These are phyloP conservation scores for Metschnikowia chrysomelidarum DNA, from an alignment of 805 yeast species.

Conservation along the genomic window DNA sequence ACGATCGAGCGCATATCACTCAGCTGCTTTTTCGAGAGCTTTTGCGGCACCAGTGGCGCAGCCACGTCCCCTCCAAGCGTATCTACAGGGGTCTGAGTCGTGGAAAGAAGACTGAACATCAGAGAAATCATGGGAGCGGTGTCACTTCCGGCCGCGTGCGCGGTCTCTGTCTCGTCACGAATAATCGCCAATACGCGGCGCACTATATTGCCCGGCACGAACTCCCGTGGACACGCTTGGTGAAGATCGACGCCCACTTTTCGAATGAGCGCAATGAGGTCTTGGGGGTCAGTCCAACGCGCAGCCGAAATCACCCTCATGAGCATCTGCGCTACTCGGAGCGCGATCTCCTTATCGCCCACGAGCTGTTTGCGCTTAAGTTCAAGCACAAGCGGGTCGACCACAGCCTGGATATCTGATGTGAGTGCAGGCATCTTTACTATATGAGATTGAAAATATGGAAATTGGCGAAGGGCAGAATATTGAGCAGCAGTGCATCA, in stretches of 20 bases:
- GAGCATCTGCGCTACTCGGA: conserved; percentile 81
- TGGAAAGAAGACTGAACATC: conserved; percentile 82
- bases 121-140: conserved; percentile 59
- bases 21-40: conserved; percentile 41
- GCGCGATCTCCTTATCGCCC: conserved; percentile 80
- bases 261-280: conserved; percentile 69
- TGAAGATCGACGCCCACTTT: conserved; percentile 67
- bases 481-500: not conserved
- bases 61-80: no score
- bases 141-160: conserved; percentile 44
- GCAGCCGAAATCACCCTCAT: conserved; percentile 88
- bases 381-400: conserved; percentile 42
- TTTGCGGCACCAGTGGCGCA: no score
- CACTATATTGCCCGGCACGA: conserved; percentile 85
- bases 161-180: conserved; percentile 78
- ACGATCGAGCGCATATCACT: conserved; percentile 79
- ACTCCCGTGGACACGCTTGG: conserved; percentile 85
- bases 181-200: conserved; percentile 84
- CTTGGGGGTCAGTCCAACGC: conserved; percentile 78
- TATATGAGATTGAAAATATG: no score
- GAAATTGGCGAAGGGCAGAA: not conserved
- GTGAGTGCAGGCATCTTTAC: conserved; percentile 13
- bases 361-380: conserved; percentile 81
- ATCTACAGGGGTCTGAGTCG: conserved; percentile 30
- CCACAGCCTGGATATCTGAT: conserved; percentile 33